A percentile compares a stretch with the other conserved stretches of the same genome.
phyloP scores from a whole-genome alignment of 2,329 filamentous ascomycete genomes.

The Fusarium zealandicum region DNA sequence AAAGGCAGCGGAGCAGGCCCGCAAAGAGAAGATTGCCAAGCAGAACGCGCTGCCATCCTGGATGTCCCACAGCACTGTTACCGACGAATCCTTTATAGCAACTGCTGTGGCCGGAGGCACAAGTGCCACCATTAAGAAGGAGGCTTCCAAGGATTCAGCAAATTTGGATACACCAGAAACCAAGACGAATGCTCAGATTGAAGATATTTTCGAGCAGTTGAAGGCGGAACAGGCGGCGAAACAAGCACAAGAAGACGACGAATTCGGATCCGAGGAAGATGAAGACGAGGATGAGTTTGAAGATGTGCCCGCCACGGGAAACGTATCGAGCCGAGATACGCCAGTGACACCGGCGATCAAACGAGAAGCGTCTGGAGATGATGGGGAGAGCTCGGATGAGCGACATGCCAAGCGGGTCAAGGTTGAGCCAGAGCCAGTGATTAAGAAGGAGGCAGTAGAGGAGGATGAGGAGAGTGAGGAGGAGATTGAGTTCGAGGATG shows the following conservation, averaged over 20 bases:
- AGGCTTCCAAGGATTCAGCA: conserved; percentile 56
- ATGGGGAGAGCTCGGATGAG: conserved; percentile 48
- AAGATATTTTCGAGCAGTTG: conserved; percentile 72
- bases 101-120: conserved; percentile 26
- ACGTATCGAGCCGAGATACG: conserved; percentile 44
- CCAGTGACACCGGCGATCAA: conserved; percentile 46
- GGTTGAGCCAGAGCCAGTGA: conserved; percentile 57
- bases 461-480: conserved; percentile 55
- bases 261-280: conserved; percentile 47
- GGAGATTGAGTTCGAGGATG: conserved; percentile 66
- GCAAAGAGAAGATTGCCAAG: conserved; percentile 69
- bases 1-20: conserved; percentile 68
- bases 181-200: conserved; percentile 65
- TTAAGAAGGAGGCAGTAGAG: conserved; percentile 54
- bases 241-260: conserved; percentile 44
- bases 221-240: conserved; percentile 65
- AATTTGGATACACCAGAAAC: conserved; percentile 51
- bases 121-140: conserved; percentile 45
- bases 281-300: conserved; percentile 58
- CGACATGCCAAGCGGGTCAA: conserved; percentile 67
- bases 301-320: conserved; percentile 54
- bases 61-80: conserved; percentile 76
- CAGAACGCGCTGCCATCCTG: conserved; percentile 76
- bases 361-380: conserved; percentile 44
- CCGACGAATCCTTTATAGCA: conserved; percentile 64